These are phyloP conservation scores for Arthroderma sp. DNA, from an alignment of 2,329 filamentous ascomycete species.

Conservation along the genomic window DNA sequence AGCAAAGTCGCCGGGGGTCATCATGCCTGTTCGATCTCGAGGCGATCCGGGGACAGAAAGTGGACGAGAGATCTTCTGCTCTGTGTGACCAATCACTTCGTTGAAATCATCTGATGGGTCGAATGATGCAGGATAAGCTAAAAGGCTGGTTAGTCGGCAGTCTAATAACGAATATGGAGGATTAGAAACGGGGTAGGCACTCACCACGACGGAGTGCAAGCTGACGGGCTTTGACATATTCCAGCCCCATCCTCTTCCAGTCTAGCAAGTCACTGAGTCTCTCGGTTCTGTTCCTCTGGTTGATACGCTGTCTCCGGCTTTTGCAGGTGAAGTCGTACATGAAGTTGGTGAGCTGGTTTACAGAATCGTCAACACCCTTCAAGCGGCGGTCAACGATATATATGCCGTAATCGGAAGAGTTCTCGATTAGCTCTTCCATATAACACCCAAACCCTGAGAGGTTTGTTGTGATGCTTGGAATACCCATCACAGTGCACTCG, in stretches of 20 bases:
- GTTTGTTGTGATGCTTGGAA: slow-evolving; percentile 96
- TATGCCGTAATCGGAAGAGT: slow-evolving; percentile 94
- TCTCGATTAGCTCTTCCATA: slow-evolving; percentile 98
- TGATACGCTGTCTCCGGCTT: slow-evolving; percentile 92
- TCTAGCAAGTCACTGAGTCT: slow-evolving; percentile 86
- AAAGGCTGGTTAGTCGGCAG: slow-evolving; percentile 9
- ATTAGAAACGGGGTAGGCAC: not conserved
- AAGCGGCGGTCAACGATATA: slow-evolving; percentile 94
- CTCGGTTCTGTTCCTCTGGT: slow-evolving; percentile 94
- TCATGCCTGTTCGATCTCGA: slow-evolving; percentile 83
- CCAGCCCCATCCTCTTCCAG: slow-evolving; percentile 99
- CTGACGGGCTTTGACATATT: slow-evolving; percentile 96
- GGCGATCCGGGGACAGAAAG: slow-evolving; percentile 91
- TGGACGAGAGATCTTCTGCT: slow-evolving; percentile 88
- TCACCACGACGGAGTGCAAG: slow-evolving; percentile 63
- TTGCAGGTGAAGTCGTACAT: slow-evolving; percentile 94
- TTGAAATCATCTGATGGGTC: slow-evolving; percentile 62
- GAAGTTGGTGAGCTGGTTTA: slow-evolving; percentile 80
- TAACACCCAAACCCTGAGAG: slow-evolving; percentile 96
- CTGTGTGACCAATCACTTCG: slow-evolving; percentile 81
- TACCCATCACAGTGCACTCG: slow-evolving; percentile 97
- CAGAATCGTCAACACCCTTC: slow-evolving; percentile 94
- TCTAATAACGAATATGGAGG: not conserved
- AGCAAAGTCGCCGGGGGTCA: slow-evolving; percentile 97
- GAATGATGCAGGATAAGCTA: slow-evolving; percentile 80